A percentile compares a stretch with the other conserved stretches of the same genome.
Evolutionary conservation across 2,329 filamentous ascomycete genomes (phyloP).

Genomic region (Trichoderma polysporum): DNA sequence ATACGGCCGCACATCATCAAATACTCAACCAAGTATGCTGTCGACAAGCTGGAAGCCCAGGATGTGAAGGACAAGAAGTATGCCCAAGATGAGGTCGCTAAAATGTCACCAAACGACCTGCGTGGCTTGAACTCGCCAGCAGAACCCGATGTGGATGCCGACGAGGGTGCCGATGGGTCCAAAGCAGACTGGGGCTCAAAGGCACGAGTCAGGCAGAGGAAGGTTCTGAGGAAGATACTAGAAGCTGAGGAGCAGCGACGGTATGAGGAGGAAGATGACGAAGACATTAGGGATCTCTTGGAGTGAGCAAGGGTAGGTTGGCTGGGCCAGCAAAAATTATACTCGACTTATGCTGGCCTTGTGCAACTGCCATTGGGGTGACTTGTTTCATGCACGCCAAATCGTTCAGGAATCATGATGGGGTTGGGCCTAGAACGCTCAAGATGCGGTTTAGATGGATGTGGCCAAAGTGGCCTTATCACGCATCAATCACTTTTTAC

Average conservation of each 20-base stretch:
- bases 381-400: not conserved
- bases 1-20: conserved; percentile 73
- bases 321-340: not conserved
- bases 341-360: not conserved
- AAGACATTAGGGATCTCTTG: conserved; percentile 67
- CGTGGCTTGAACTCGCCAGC: conserved; percentile 57
- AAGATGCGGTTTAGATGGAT: not conserved
- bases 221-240: conserved; percentile 63
- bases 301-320: conserved; percentile 25
- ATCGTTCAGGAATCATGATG: not conserved
- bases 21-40: conserved; percentile 61
- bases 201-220: conserved; percentile 66
- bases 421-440: not conserved
- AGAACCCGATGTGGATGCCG: conserved; percentile 52
- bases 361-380: not conserved
- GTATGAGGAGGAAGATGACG: conserved; percentile 69
- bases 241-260: conserved; percentile 62
- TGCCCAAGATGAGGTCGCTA: conserved; percentile 48
- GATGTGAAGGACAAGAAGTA: conserved; percentile 51
- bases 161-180: conserved; percentile 45
- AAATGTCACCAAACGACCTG: conserved; percentile 64
- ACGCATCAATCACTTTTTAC: not conserved
- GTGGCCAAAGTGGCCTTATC: conserved; percentile 16
- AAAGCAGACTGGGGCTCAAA: conserved; percentile 67
- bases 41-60: conserved; percentile 62